A percentile compares a stretch with the other conserved stretches of the same genome.
Evolutionary conservation across 176 grass and related monocot genomes (phyloP).

Genomic region (maize (Zea mays)): Zm-B73-REFERENCE-NAM-5.0 NC_050103.1:20124501-20125000

Average conservation of each 20-base stretch:
- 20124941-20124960: conserved; percentile 81
- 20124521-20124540: neutral
- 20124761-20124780: too few relatives aligned
- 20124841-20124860: neutral
- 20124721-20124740: too few relatives aligned
- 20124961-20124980: conserved; percentile 74
- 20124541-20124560: neutral
- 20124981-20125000: conserved; percentile 74
- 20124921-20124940: conserved; percentile 78
- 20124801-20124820: neutral
- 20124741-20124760: too few relatives aligned
- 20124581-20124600: too few relatives aligned
- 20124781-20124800: neutral
- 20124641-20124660: too few relatives aligned
- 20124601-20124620: too few relatives aligned
- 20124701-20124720: too few relatives aligned
- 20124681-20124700: too few relatives aligned
- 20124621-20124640: too few relatives aligned
- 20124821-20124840: neutral
- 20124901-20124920: conserved; percentile 79
- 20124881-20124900: conserved; percentile 21
- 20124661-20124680: too few relatives aligned
- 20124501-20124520: neutral
- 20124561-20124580: too few relatives aligned
- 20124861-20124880: neutral